phyloP scores from a whole-genome alignment of 768 basidiomycete genomes.

The Mycena galopus region DNA sequence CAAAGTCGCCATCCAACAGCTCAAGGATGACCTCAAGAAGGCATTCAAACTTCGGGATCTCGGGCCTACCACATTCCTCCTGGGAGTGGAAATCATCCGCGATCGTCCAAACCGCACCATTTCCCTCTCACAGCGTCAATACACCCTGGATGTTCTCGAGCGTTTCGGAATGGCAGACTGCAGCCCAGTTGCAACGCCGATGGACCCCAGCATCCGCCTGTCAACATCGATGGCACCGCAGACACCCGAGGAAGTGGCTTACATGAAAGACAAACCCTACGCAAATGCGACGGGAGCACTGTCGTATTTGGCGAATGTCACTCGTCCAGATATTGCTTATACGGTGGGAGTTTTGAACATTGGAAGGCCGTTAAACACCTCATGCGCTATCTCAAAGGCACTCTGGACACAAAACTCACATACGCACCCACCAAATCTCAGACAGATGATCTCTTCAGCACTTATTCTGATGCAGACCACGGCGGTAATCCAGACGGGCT shows the following conservation, averaged over 20 bases:
- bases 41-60: slow-evolving; percentile 49
- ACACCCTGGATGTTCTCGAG: not conserved
- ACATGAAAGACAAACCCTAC: slow-evolving; percentile 17
- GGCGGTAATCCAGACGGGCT: no score
- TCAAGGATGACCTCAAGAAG: slow-evolving; percentile 41
- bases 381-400: slow-evolving; percentile 36
- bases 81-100: slow-evolving; percentile 48
- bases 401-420: slow-evolving; percentile 17
- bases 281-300: not conserved
- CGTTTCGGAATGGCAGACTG: not conserved
- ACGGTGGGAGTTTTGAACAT: slow-evolving; percentile 31
- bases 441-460: no score
- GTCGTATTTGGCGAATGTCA: slow-evolving; percentile 6
- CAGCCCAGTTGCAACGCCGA: not conserved
- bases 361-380: slow-evolving; percentile 40
- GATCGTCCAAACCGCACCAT: slow-evolving; percentile 44
- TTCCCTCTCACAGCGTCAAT: slow-evolving; percentile 4
- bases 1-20: not conserved
- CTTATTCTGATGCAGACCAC: no score
- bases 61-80: slow-evolving; percentile 42
- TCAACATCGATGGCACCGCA: not conserved
- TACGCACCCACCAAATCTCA: not conserved
- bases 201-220: no score
- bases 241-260: not conserved
- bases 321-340: slow-evolving; percentile 17